phyloP scores from a whole-genome alignment of 495 filamentous ascomycete genomes.

The Penicillium coffeae region DNA sequence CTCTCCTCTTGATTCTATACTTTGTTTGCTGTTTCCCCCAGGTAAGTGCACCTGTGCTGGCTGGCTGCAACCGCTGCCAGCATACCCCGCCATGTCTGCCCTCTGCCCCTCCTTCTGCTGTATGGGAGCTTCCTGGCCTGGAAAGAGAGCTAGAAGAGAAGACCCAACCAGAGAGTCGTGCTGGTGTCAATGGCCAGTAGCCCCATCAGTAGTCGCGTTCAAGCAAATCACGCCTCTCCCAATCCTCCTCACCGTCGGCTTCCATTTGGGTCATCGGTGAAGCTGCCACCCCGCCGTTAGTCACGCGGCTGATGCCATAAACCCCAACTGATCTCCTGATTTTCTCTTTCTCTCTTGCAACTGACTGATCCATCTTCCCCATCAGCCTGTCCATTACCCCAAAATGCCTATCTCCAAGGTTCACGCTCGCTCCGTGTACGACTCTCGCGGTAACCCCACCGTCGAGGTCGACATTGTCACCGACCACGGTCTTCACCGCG shows the following conservation, averaged over 20 bases:
- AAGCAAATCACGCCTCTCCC: slow-evolving; percentile 22
- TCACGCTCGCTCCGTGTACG: slow-evolving; percentile 97
- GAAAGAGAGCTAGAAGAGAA: slow-evolving; percentile 4
- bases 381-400: slow-evolving; percentile 27
- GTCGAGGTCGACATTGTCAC: slow-evolving; percentile 96
- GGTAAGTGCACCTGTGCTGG: slow-evolving; percentile 17
- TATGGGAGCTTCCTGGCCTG: background rate
- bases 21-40: slow-evolving; percentile 15
- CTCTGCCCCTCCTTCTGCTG: slow-evolving; percentile 9
- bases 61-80: slow-evolving; percentile 1
- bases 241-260: slow-evolving; percentile 19
- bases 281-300: slow-evolving; percentile 38
- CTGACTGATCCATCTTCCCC: slow-evolving; percentile 18
- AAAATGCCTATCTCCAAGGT: slow-evolving; percentile 97
- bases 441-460: slow-evolving; percentile 98
- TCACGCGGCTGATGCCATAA: slow-evolving; percentile 29
- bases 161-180: slow-evolving; percentile 14
- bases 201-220: slow-evolving; percentile 20
- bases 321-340: slow-evolving; percentile 15
- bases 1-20: slow-evolving; percentile 5
- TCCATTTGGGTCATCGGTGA: slow-evolving; percentile 50
- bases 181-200: slow-evolving; percentile 24
- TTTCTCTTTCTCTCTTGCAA: slow-evolving; percentile 22
- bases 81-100: slow-evolving; percentile 21
- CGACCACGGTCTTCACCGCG: slow-evolving; percentile 93